A percentile compares a stretch with the other conserved stretches of the same genome.
These are phyloP conservation scores for Zymoseptoria brevis DNA, from an alignment of 2,329 filamentous ascomycete species.

Conservation along the genomic window DNA sequence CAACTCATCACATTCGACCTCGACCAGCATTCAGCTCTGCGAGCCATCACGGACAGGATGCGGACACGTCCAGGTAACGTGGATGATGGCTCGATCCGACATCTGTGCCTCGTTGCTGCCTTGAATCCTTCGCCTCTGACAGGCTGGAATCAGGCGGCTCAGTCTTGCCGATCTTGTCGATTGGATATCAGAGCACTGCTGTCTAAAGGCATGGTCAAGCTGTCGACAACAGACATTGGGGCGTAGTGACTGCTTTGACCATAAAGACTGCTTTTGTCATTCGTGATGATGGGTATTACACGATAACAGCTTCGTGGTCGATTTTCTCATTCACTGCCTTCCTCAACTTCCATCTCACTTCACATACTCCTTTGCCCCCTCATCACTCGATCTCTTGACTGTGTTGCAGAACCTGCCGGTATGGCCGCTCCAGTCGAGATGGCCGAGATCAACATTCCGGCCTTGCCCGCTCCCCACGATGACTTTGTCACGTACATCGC, in stretches of 20 bases:
- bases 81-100: too few relatives aligned
- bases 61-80: too few relatives aligned
- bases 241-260: background rate
- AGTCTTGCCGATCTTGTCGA: background rate
- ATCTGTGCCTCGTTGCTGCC: too few relatives aligned
- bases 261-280: background rate
- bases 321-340: background rate
- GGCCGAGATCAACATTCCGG: slow-evolving; percentile 23
- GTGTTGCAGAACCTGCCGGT: background rate
- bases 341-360: background rate
- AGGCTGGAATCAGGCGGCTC: too few relatives aligned
- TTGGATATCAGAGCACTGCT: slow-evolving; percentile 10
- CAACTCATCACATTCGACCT: too few relatives aligned
- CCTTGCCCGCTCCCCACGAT: slow-evolving; percentile 32
- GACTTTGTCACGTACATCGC: slow-evolving; percentile 48
- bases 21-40: too few relatives aligned
- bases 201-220: slow-evolving; percentile 2
- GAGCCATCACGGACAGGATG: too few relatives aligned
- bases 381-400: background rate
- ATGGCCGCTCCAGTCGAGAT: slow-evolving; percentile 10
- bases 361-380: background rate
- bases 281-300: background rate
- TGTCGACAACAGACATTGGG: too few relatives aligned
- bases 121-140: too few relatives aligned
- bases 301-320: background rate